A percentile compares a stretch with the other conserved stretches of the same genome.
phyloP scores from a whole-genome alignment of 805 yeast species.

The Ascoidea tarda region DNA sequence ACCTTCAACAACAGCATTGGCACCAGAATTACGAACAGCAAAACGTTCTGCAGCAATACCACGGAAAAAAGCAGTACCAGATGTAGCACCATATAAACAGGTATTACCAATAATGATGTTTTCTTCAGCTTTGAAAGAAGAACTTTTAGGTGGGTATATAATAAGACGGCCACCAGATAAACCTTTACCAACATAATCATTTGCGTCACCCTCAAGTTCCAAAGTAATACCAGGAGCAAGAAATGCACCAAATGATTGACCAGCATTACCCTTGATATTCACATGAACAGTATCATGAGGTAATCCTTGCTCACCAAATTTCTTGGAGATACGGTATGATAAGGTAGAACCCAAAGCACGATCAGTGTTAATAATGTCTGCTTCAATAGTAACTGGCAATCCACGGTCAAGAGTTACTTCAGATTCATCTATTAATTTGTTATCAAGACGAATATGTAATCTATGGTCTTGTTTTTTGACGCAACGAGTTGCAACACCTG shows the following conservation, averaged over 20 bases:
- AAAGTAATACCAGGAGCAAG: slow-evolving; percentile 92
- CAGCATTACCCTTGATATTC: slow-evolving; percentile 84
- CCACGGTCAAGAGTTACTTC: slow-evolving; percentile 93
- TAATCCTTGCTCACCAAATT: slow-evolving; percentile 82
- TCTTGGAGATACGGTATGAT: slow-evolving; percentile 86
- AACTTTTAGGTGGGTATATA: slow-evolving; percentile 79
- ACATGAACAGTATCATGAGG: slow-evolving; percentile 96
- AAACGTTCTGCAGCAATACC: slow-evolving; percentile 99
- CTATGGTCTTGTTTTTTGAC: slow-evolving; percentile 90
- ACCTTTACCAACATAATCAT: slow-evolving; percentile 97
- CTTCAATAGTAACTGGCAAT: slow-evolving; percentile 88
- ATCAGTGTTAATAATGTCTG: slow-evolving; percentile 89
- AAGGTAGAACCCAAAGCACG: slow-evolving; percentile 92
- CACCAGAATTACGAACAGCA: slow-evolving; percentile 98
- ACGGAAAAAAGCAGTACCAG: slow-evolving; percentile 85
- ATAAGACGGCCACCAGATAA: slow-evolving; percentile 89
- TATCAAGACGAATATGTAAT: slow-evolving; percentile 84
- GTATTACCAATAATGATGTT: slow-evolving; percentile 96
- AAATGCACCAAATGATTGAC: slow-evolving; percentile 98
- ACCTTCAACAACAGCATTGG: slow-evolving; percentile 92
- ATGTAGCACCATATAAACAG: slow-evolving; percentile 94
- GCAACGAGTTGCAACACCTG: slow-evolving; percentile 90
- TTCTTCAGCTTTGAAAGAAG: slow-evolving; percentile 85
- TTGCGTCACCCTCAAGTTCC: slow-evolving; percentile 93
- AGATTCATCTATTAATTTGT: slow-evolving; percentile 91